phyloP scores from a whole-genome alignment of 2,329 filamentous ascomycete species.

The Elsinoe australis region DNA sequence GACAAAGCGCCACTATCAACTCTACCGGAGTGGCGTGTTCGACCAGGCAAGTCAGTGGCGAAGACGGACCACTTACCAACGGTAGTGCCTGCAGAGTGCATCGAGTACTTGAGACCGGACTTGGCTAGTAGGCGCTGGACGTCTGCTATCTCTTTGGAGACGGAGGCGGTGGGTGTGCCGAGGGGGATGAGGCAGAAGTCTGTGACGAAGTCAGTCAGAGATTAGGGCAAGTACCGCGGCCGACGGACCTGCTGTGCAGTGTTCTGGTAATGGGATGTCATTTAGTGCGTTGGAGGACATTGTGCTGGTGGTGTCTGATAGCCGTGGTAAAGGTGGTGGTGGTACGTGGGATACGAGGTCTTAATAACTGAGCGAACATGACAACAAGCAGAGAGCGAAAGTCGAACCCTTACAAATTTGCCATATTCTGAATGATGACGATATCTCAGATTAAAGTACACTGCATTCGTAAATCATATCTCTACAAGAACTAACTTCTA shows the following conservation, averaged over 20 bases:
- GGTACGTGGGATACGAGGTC: too few relatives aligned
- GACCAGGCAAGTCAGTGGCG: background rate
- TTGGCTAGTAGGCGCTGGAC: slow-evolving; percentile 78
- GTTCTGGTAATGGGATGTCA: slow-evolving; percentile 14
- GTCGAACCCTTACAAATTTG: too few relatives aligned
- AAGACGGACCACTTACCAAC: slow-evolving; percentile 54
- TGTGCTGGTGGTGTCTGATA: background rate
- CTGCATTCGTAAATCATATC: background rate
- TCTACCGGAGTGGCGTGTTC: too few relatives aligned
- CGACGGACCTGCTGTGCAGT: slow-evolving; percentile 54
- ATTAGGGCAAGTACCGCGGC: background rate
- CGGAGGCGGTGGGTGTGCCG: slow-evolving; percentile 43
- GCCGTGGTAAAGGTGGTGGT: background rate
- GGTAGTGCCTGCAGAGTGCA: slow-evolving; percentile 93
- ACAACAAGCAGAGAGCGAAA: too few relatives aligned
- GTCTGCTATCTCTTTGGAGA: slow-evolving; percentile 66
- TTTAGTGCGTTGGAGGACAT: background rate
- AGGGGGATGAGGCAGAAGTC: slow-evolving; percentile 92
- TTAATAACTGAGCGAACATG: too few relatives aligned
- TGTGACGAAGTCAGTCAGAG: slow-evolving; percentile 17
- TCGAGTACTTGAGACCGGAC: slow-evolving; percentile 72
- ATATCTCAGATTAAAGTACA: too few relatives aligned
- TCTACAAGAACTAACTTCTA: slow-evolving; percentile 1
- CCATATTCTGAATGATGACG: too few relatives aligned
- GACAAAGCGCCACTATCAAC: too few relatives aligned